Percentiles rank a stretch among this genome's conserved stretches.
Evolutionary conservation across 2,329 filamentous ascomycete genomes (phyloP).

Genomic region (Aureobasidium sp.): DNA sequence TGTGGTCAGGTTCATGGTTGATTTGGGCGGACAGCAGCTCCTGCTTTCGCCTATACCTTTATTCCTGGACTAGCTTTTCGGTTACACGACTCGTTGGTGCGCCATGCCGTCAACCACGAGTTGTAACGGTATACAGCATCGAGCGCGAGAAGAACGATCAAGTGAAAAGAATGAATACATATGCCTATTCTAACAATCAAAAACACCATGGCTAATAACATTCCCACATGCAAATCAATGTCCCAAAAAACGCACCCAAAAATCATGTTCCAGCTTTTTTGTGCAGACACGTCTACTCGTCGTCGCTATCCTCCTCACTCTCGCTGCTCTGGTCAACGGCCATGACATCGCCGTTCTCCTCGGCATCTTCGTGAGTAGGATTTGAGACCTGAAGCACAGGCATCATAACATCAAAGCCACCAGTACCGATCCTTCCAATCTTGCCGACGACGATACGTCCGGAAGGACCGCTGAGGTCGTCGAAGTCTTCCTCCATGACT

Average conservation of each 20-base stretch:
- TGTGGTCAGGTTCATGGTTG: background rate
- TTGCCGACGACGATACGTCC: constrained; percentile 82
- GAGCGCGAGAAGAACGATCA: background rate
- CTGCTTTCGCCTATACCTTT: constrained; percentile 4
- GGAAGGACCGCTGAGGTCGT: constrained; percentile 78
- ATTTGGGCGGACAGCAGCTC: background rate
- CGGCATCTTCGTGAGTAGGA: background rate
- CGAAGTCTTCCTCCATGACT: constrained; percentile 81
- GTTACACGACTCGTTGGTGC: background rate
- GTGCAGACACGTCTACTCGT: constrained; percentile 7
- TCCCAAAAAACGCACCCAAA: background rate
- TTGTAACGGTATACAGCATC: background rate
- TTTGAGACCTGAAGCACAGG: constrained; percentile 3
- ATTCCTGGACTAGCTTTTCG: background rate
- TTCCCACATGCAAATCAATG: constrained; percentile 1
- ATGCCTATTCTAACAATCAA: background rate
- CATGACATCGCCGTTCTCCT: constrained; percentile 10
- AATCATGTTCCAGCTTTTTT: constrained; percentile 1
- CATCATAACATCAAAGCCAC: constrained; percentile 76
- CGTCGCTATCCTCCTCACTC: constrained; percentile 13
- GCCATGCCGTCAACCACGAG: background rate
- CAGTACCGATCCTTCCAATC: constrained; percentile 77
- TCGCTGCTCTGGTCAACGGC: constrained; percentile 13
- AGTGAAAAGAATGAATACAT: constrained; percentile 9
- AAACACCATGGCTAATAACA: constrained; percentile 12